Evolutionary conservation across 352 stramenopile genomes (phyloP), one percentile per base, ranked within the genome.

Genomic region (Pythium graminicola): DNA sequence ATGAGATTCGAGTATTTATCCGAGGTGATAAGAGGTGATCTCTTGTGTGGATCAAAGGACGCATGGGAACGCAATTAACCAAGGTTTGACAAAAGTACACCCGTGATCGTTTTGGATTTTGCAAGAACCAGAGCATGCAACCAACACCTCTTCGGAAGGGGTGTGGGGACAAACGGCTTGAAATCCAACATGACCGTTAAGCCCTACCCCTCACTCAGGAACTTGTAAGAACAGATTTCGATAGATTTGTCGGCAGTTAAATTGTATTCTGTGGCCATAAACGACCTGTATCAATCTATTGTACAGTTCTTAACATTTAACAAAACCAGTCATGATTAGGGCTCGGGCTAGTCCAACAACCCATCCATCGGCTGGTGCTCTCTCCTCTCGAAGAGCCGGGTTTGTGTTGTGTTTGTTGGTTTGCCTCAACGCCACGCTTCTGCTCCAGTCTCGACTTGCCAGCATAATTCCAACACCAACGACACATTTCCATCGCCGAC

Each of bases 191-290:
- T 17, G 4, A 17, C 4, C n/a, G n/a, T 28, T 41, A 28, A 23
- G 6, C 44, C 44, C 44, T 51, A 51, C 44, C 44, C 44, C 44
- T 51, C 44, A 51, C 26, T 51, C 44, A 51, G 44, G 19, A 27
- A 28, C 13, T 20, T 51, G 8, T 22, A 36, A 27, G 5, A 40
- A 39, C 31, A 16, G 3, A 36, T 29, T 50, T 17, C 9, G 13
- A 33, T 35, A 27, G 44, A 26, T 19, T 28, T 29, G 28, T 41
- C 14, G 44, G 17, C 6, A 35, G 11, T 14, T 36, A 36, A 14
- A 36, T 31, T 14, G 13, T 11, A 32, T 31, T 26, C 41, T n/a
- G n/a, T n/a, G 17, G 22, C 23, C 9, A 13, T 39, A 32, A 20
- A 56, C 49, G n/a, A n/a, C n/a, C 49, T 56, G 6, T 35, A 45